phyloP scores from a whole-genome alignment of 2,329 filamentous ascomycete genomes.

The Aspergillus arachidicola region DNA sequence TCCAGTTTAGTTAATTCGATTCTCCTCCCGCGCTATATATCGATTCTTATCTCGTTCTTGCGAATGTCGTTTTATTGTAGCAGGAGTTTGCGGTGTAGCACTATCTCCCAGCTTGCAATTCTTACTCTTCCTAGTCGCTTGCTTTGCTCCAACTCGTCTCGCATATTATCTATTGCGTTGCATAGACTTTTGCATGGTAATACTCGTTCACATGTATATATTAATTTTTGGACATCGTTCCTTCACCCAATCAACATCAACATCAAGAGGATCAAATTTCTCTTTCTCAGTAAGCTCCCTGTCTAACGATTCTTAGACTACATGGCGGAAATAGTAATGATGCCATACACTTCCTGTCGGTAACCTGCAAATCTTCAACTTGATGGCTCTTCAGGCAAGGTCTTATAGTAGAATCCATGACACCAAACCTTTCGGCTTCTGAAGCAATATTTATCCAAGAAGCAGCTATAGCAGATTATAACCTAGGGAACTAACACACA shows the following conservation, averaged over 20 bases:
- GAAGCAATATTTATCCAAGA: no score
- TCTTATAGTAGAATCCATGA: no score
- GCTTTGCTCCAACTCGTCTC: not conserved
- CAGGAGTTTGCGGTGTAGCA: constrained; percentile 8
- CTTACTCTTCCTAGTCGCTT: not conserved
- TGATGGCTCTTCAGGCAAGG: no score
- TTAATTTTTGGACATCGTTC: constrained; percentile 6
- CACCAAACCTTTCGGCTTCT: no score
- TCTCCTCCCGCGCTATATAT: constrained; percentile 11
- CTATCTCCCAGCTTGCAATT: not conserved
- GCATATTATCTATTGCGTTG: not conserved
- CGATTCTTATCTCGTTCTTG: constrained; percentile 11
- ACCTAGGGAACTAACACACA: no score
- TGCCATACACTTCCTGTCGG: no score
- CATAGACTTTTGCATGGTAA: constrained; percentile 2
- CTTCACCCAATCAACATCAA: not conserved
- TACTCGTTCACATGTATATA: constrained; percentile 3
- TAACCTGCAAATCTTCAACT: no score
- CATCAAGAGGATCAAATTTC: not conserved
- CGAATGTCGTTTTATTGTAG: constrained; percentile 10
- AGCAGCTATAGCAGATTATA: no score
- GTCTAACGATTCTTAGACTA: not conserved
- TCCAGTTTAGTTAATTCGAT: constrained; percentile 34
- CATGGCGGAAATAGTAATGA: no score
- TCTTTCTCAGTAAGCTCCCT: not conserved